These are phyloP conservation scores for Peterozyma xylosa DNA, from an alignment of 805 yeast species.

Conservation along the genomic window DNA sequence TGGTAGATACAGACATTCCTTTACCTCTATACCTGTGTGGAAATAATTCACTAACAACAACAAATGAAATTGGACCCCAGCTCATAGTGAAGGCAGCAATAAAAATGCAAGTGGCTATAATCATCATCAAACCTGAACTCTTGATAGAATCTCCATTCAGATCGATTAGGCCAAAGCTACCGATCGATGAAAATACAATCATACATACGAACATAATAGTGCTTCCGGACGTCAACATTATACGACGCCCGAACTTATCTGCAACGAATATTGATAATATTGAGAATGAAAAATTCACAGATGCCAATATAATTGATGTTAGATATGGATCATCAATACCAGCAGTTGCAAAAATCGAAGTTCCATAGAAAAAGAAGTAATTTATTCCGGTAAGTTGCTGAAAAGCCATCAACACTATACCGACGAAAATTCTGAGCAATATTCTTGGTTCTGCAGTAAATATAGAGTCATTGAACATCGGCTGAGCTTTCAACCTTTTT, in stretches of 20 bases:
- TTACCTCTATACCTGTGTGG: conserved; percentile 54
- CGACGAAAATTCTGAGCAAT: conserved; percentile 19
- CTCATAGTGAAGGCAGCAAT: conserved; percentile 60
- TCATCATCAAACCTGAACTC: conserved; percentile 41
- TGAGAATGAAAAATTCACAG: conserved; percentile 48
- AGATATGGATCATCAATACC: conserved; percentile 47
- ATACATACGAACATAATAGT: conserved; percentile 42
- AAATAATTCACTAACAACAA: conserved; percentile 57
- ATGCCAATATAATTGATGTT: conserved; percentile 48
- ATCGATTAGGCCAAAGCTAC: conserved; percentile 25
- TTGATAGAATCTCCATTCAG: no score
- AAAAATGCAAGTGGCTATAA: conserved; percentile 51
- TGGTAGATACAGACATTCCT: conserved; percentile 47
- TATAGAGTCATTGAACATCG: not conserved
- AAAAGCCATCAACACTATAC: conserved; percentile 19
- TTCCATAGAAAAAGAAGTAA: conserved; percentile 61
- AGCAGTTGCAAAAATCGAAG: conserved; percentile 44
- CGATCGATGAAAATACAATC: conserved; percentile 49
- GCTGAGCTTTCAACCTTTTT: not conserved
- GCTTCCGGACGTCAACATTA: conserved; percentile 40
- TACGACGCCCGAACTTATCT: conserved; percentile 39
- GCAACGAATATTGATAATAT: conserved; percentile 38
- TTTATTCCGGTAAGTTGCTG: conserved; percentile 59
- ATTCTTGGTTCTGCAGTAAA: conserved; percentile 21
- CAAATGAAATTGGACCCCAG: conserved; percentile 70